Base-by-base conservation (phyloP, 2,329 filamentous ascomycete genomes). In the Penicillium sclerotigenum region DNA sequence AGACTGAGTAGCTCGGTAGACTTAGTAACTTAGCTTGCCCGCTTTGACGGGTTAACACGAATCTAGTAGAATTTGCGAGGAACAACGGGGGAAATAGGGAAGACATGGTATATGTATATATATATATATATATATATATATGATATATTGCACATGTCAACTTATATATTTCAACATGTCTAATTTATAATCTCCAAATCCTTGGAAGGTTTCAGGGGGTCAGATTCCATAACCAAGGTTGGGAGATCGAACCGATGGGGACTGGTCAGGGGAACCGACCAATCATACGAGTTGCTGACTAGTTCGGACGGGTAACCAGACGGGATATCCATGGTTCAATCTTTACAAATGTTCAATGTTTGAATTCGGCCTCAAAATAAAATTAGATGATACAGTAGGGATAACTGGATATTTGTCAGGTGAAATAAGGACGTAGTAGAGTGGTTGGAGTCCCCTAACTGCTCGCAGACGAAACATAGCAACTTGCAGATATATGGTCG, bases 391-490 rank as follows among this genome's bases (percentile, higher is more conserved):
- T 54, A 28, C 8, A 9, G 10, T 31, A 42, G 16, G 40, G 40
- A 28, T 42, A 22, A 22, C 29, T 43, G 38, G 26, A 52, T 40
- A 31, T 43, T 43, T 20, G n/a, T 43, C n/a, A 45, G 10, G 26
- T 22, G 5, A n/a, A 34, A n/a, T 33, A 33, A 10, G 18, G 6
- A 20, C 8, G 13, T 16, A 20, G 13, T 41, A 20, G 16, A 20
- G 40, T 18, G 33, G 24, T 45, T 52, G 38, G 13, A 45, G n/a
- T 26, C 52, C 41, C 52, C 52, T 54, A 18, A 14, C 52, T 34
- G 52, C 52, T 29, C 29, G 51, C 51, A 54, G 38, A 29, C 36
- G 33, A 52, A 46, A 53, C 50, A 24, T 26, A 36, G 26, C 18
- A 42, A 9, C 20, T 36, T 42, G 31, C 49, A 52, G 22, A n/a